Base-by-base conservation (phyloP, 2,329 filamentous ascomycete genomes). In the Hymenoscyphus occultus region DNA sequence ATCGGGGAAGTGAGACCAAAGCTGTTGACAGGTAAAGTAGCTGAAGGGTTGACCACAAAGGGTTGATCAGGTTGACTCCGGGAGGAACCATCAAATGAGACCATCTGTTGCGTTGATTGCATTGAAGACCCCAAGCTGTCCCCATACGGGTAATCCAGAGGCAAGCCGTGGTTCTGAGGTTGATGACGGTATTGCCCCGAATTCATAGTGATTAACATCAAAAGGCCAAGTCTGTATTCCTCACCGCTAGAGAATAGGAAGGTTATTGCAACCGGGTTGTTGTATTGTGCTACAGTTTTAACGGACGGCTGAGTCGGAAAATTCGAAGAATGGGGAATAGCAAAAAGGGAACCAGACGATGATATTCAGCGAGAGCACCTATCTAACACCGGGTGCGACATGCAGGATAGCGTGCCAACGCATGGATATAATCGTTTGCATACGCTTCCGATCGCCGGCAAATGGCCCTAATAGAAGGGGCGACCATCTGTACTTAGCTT, bases 381-480 rank as follows among this genome's bases (percentile, higher is more conserved):
- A 61, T 22, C 45, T 51, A n/a, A 62, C 54, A 57, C 56, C 62
- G 51, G 64, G 61, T 48, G 58, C 48, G 61, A 39, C 68, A 70
- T 73, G 73, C 72, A 72, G 66, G 67, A 67, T 65, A 58, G 73
- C 72, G 69, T 75, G 73, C 69, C 73, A 74, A 61, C 73, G 70
- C 73, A 75, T 73, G 69, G 68, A 65, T 59, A 69, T 69, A 71
- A 72, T 68, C 68, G 35, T 35, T 35, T 35, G 35, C 35, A 35
- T 35, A 10, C 28, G 71, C 66, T 40, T 58, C 71, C 71, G 73
- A 51, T 51, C 5, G 35, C 65, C 68, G 61, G 67, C 70, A 71
- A 70, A 74, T 70, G 64, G 65, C 57, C 64, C 61, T 60, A 19
- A 61, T 45, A 64, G 64, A 65, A 67, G 39, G 39, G 51, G 35